Evolutionary conservation across 768 basidiomycete species (phyloP).

Genomic region (Lactarius quietus): DNA sequence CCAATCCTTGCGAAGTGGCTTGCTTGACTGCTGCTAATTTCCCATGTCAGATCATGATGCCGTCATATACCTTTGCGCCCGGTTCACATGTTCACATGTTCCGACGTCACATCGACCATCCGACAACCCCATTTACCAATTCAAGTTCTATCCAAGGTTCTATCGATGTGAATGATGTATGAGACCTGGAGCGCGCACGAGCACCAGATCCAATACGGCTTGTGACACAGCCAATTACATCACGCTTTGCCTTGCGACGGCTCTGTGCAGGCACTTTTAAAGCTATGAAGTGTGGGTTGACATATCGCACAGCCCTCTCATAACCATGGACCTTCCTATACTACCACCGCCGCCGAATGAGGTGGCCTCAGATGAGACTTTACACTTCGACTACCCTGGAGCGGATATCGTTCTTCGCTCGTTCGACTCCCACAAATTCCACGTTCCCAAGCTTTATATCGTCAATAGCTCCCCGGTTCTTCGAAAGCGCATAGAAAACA

Average conservation of each 20-base stretch:
- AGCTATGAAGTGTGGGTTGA: not conserved
- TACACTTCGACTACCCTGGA: not conserved
- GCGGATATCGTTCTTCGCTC: not conserved
- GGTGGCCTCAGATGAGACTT: no score
- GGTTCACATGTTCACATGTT: no score
- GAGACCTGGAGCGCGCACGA: not conserved
- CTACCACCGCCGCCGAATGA: not conserved
- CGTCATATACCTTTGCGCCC: no score
- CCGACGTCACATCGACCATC: not conserved
- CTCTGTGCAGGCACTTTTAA: not conserved
- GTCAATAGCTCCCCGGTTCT: slow-evolving; percentile 42
- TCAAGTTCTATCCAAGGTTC: not conserved
- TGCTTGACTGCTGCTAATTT: no score
- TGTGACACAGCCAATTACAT: not conserved
- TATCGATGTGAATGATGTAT: not conserved
- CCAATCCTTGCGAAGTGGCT: no score
- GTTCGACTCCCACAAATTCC: not conserved
- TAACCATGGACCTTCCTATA: not conserved
- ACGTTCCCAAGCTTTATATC: slow-evolving; percentile 33
- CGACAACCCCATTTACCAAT: not conserved
- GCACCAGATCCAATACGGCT: not conserved
- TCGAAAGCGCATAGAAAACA: slow-evolving; percentile 3
- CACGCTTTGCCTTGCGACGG: not conserved
- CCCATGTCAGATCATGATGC: no score
- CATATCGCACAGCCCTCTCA: not conserved